Conservation (phyloP, 345 rosid genomes). For the Populus nigra region DNA sequence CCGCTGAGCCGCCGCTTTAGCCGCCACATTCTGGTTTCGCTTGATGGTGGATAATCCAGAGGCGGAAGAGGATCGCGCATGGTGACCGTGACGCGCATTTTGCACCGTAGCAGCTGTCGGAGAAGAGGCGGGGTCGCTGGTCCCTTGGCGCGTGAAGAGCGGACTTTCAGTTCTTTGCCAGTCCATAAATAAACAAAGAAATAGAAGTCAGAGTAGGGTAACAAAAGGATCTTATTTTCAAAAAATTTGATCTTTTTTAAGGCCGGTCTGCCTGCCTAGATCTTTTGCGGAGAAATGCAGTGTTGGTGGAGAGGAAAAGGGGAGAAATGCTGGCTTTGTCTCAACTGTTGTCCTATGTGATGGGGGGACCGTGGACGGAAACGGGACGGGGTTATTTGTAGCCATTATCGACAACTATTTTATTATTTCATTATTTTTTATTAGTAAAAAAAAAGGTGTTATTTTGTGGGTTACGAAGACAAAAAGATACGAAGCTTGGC, state of each 20-base stretch:
- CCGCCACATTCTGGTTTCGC: conserved; percentile 71
- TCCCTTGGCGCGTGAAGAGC: conserved; percentile 21
- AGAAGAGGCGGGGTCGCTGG: conserved; percentile 11
- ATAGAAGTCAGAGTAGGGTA: neutral
- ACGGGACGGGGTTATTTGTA: neutral
- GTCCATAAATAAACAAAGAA: conserved; percentile 3
- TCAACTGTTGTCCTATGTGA: neutral
- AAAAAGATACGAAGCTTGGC: neutral
- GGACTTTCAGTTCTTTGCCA: conserved; percentile 5
- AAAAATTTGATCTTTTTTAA: neutral
- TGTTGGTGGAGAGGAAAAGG: neutral
- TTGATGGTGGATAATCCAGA: conserved; percentile 18
- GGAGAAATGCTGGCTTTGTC: neutral
- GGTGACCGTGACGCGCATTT: conserved; percentile 17
- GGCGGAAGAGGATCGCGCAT: conserved; percentile 29
- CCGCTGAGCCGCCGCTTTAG: conserved; percentile 90
- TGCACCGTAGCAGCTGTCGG: conserved; percentile 6
- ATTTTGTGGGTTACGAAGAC: neutral
- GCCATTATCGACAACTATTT: neutral
- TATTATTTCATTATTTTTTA: neutral
- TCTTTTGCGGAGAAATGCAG: neutral
- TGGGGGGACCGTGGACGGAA: no score
- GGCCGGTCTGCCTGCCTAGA: neutral
- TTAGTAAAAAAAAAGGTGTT: neutral
- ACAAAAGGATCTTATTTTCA: neutral